Evolutionary conservation across 306 rosid genomes (phyloP), one percentile per base, ranked within the genome.

Genomic region (Quercus glauca): DNA sequence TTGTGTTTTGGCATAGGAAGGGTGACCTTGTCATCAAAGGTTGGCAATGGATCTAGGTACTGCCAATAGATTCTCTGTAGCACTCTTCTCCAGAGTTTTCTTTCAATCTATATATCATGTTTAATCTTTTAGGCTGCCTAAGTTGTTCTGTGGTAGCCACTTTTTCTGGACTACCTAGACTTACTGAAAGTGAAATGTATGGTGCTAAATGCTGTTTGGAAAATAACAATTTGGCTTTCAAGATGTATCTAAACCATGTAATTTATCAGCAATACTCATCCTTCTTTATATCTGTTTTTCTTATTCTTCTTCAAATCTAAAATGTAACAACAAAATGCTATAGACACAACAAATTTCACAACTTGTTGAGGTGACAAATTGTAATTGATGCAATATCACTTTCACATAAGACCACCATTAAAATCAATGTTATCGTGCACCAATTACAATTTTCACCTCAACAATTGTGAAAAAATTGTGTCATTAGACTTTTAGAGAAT

Each of bases 1-100:
- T 83, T 80, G 41, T 93, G 97, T 72, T 91, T 91, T 29, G 80
- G 96, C 1, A 76, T 87, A 56, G 55, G 86, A 53, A 52, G 18
- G 23, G 61, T 63, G 9, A 35, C 14, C 19, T 29, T 11, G 52
- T 21, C 25, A 3, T 26, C 33, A 43, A 49, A 21, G 65, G 3
- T 53, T 57, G 55, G 53, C 69, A 60, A 21, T 78, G 74, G 77
- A 64, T 82, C 56, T 81, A 20, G 73, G 18, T 45, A 18, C 26
- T 74, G 78, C 35, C 43, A 65, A 49, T 51, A 78, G 80, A 82
- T 81, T 75, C 10, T 79, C 73, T 76, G 76, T 79, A 69, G 56
- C 49, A 69, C 71, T 80, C 57, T 21, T 81, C 80, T 70, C 58
- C 75, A 78, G 9, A 74, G 73, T 53, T 77, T 49, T 78, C 68